Evolutionary conservation across 164 flowering plant genomes (phyloP).

Genomic region (Liquidambar formosana): DNA sequence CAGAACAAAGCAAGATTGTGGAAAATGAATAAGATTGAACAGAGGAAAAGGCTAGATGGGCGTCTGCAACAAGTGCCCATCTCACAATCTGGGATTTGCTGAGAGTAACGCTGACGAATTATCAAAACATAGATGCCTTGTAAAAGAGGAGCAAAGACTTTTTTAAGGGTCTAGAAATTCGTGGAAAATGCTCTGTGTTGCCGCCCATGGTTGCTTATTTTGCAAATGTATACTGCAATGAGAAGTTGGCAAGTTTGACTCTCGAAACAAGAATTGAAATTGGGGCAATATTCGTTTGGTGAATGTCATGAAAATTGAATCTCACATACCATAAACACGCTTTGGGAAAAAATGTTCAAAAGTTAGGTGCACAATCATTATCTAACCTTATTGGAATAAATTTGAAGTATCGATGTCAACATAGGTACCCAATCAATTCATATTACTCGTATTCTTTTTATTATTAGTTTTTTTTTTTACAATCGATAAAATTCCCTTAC

Average conservation of each 20-base stretch:
- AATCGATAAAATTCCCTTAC: no score
- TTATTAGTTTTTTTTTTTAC: no score
- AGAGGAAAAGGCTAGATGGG: slow-evolving; percentile 8
- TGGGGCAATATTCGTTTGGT: no score
- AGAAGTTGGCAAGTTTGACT: not conserved
- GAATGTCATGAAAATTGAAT: no score
- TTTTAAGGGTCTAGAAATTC: not conserved
- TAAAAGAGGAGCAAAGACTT: not conserved
- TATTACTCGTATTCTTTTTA: no score
- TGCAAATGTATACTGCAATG: not conserved
- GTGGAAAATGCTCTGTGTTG: not conserved
- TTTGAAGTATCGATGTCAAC: no score
- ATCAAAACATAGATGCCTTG: not conserved
- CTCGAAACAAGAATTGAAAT: not conserved
- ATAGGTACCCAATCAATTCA: no score
- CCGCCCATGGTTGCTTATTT: not conserved
- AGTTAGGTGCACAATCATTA: no score
- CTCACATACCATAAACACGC: no score
- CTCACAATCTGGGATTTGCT: not conserved
- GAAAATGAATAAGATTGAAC: slow-evolving; percentile 8
- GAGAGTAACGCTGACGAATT: not conserved
- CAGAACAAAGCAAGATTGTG: slow-evolving; percentile 13
- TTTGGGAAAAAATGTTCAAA: no score
- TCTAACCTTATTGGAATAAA: no score
- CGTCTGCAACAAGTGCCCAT: slow-evolving; percentile 13